phyloP scores from a whole-genome alignment of 2,329 filamentous ascomycete genomes.

The Fusarium redolens region DNA sequence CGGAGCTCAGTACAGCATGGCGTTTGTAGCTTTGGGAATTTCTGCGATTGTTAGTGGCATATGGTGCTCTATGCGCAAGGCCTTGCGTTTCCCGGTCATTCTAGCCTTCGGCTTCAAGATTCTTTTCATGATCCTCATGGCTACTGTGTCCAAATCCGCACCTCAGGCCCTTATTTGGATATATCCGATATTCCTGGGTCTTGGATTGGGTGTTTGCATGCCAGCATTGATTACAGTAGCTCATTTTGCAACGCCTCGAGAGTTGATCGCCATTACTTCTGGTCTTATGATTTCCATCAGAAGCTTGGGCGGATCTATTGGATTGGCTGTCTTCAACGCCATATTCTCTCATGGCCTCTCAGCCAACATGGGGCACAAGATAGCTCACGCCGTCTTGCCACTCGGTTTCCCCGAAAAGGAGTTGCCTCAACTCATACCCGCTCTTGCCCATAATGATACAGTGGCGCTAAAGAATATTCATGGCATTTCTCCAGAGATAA shows the following conservation, averaged over 20 bases:
- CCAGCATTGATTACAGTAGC: background rate
- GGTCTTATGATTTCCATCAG: background rate
- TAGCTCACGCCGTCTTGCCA: background rate
- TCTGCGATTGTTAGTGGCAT: background rate
- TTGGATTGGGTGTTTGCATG: background rate
- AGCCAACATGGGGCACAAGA: background rate
- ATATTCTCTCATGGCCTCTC: background rate
- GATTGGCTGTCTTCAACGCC: background rate
- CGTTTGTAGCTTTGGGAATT: background rate
- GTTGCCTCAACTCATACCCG: background rate
- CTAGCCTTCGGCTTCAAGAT: background rate
- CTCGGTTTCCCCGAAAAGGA: background rate
- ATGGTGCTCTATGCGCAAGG: background rate
- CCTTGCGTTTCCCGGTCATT: background rate
- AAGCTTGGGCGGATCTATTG: background rate
- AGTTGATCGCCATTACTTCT: background rate
- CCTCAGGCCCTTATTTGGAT: background rate
- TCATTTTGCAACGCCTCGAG: background rate
- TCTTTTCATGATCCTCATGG: background rate
- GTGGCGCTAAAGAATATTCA: fast-evolving
- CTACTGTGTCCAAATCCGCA: background rate
- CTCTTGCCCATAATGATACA: background rate
- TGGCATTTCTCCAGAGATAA: background rate
- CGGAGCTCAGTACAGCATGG: background rate
- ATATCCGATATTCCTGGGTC: background rate